Evolutionary conservation across 2,329 filamentous ascomycete genomes (phyloP), one percentile per base, ranked within the genome.

Genomic region (Botrytis deweyae): DNA sequence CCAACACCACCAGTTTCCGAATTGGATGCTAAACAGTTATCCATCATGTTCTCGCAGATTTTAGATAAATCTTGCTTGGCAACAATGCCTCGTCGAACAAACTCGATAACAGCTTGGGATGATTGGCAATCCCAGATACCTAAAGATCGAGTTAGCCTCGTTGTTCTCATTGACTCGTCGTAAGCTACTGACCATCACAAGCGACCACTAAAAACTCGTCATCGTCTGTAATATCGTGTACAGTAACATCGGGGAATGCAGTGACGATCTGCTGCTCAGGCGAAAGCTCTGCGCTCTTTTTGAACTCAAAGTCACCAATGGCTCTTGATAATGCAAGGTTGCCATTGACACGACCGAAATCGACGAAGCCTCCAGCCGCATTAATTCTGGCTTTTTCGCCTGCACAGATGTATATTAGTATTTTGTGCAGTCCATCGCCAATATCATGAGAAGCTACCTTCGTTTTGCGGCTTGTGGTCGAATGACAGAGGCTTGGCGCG

Each of bases 21-120:
- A 88, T 97, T 98, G 75, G 95, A 97, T 59, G 96, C 95, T 77
- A 99, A 88, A 82, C 96, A 99, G 86, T 98, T 99, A 87, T 99
- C 95, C 96, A 99, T 99, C 94, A 99, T 97, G 86, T 99, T 99
- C 85, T 99, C 96, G 84, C 95, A 98, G 80, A 99, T 98, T 82
- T 93, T 93, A 73, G 95, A 91, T 70, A 99, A 89, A 68, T 97
- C 93, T 85, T 99, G 96, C 87, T 97, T 97, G 70, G 95, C 95
- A 68, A 94, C 95, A 83, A 99, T 97, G 73, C 96, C 96, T 81
- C 96, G 92, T 82, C 96, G 90, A 77, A 98, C 96, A 82, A 99
- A 99, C 84, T 99, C 96, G 78, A 98, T 87, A 49, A 99, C 96
- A 58, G 95, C 93, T 86, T 99, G 96, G 64, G 96, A 99, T 73